These are phyloP conservation scores for Didymella glomerata DNA, from an alignment of 2,329 filamentous ascomycete species.

Conservation along the genomic window DNA sequence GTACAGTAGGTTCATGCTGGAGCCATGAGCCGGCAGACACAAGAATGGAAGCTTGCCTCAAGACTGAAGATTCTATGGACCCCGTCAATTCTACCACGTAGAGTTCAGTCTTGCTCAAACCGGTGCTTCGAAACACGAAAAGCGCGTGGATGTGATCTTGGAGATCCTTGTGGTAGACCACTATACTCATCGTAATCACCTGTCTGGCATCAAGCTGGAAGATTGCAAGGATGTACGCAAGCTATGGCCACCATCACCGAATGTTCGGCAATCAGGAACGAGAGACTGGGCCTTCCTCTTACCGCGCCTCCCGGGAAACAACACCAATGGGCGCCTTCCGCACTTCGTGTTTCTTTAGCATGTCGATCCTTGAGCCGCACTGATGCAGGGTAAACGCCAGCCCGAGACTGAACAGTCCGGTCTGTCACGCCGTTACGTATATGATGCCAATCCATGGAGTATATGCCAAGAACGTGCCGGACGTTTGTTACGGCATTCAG, in stretches of 20 bases:
- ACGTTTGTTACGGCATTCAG: background rate
- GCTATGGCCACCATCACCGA: background rate
- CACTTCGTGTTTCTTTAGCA: background rate
- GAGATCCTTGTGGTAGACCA: background rate
- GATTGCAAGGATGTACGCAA: background rate
- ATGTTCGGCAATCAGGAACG: background rate
- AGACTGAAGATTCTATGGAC: no score
- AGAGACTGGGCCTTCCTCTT: background rate
- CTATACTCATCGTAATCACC: background rate
- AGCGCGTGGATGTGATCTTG: background rate
- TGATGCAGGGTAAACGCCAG: background rate
- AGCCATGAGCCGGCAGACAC: no score
- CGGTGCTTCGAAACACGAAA: background rate
- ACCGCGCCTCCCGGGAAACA: constrained; percentile 8
- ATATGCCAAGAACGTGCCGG: background rate
- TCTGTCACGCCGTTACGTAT: background rate
- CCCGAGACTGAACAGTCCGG: background rate
- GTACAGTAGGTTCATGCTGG: no score
- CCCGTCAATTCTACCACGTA: no score
- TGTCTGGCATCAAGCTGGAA: constrained; percentile 3
- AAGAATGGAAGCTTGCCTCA: no score
- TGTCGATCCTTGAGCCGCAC: constrained; percentile 9
- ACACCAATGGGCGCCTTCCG: constrained; percentile 1
- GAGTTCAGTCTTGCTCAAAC: no score
- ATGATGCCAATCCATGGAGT: background rate